Conservation (phyloP, 352 stramenopile genomes). For the Phytophthora idaei region DNA sequence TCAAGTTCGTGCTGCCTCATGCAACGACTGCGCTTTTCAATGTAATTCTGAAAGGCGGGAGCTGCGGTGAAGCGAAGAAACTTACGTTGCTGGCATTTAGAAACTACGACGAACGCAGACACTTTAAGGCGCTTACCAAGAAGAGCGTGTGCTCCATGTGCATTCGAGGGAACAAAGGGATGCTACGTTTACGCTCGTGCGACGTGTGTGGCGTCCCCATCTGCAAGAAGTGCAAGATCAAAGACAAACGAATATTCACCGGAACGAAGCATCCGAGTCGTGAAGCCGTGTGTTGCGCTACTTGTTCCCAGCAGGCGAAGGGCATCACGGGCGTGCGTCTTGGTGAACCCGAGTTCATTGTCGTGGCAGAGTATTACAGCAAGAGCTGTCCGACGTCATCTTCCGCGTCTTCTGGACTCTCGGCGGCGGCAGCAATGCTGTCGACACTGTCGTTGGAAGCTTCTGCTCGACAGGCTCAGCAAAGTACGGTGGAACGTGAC, state of each 20-base stretch:
- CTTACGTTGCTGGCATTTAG: conserved; percentile 42
- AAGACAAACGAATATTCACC: conserved; percentile 47
- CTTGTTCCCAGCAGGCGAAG: conserved; percentile 38
- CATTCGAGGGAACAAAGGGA: conserved; percentile 26
- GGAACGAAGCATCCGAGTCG: conserved; percentile 24
- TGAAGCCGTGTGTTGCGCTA: conserved; percentile 37
- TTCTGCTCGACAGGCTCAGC: conserved; percentile 7
- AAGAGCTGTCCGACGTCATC: conserved; percentile 9
- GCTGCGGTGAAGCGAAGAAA: conserved; percentile 50
- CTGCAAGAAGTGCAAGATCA: conserved; percentile 55
- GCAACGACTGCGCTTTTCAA: conserved; percentile 34
- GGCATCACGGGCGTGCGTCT: conserved; percentile 29
- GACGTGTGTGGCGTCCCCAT: conserved; percentile 47
- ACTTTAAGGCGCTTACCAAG: conserved; percentile 22
- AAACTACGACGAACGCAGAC: conserved; percentile 13
- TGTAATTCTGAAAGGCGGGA: conserved; percentile 30
- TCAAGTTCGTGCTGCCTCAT: conserved; percentile 32
- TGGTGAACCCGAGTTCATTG: conserved; percentile 28
- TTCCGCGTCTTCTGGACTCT: conserved; percentile 9
- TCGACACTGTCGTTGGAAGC: conserved; percentile 16
- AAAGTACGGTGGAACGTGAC: conserved; percentile 1
- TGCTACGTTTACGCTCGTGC: conserved; percentile 41
- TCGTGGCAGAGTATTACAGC: conserved; percentile 36
- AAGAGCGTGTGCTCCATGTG: conserved; percentile 39
- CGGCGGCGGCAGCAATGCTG: conserved; percentile 2